Evolutionary conservation across 179 eudicot genomes (phyloP).

Genomic region (Silene coronaria): DNA sequence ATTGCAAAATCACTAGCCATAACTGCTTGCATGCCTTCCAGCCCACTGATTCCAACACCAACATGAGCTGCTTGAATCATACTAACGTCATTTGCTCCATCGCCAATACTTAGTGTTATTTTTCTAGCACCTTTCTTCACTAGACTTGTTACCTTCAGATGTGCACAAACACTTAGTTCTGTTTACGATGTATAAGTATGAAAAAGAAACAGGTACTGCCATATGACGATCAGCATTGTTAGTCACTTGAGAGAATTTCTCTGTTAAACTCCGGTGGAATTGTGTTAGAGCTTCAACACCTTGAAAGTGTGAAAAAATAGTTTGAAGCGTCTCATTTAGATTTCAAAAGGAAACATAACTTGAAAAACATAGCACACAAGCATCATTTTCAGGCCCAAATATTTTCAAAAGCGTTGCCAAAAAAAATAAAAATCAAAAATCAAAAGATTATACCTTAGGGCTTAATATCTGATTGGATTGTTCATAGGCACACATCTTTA

Average conservation of each 20-base stretch:
- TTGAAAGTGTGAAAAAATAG: neutral
- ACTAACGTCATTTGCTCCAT: constrained; percentile 98
- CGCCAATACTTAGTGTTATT: constrained; percentile 92
- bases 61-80: constrained; percentile 99
- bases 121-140: constrained; percentile 85
- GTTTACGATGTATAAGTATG: neutral
- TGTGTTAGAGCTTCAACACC: neutral
- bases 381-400: neutral
- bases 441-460: too few relatives aligned
- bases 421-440: too few relatives aligned
- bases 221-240: neutral
- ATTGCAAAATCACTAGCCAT: constrained; percentile 99
- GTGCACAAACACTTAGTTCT: constrained; percentile 6
- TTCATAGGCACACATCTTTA: too few relatives aligned
- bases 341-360: neutral
- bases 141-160: constrained; percentile 80
- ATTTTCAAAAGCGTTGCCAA: too few relatives aligned
- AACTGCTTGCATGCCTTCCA: constrained; percentile 99
- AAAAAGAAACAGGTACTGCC: neutral
- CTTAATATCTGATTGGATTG: too few relatives aligned
- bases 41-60: constrained; percentile 96
- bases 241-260: neutral
- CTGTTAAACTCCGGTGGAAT: neutral
- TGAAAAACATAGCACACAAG: neutral
- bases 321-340: neutral